Evolutionary conservation across 805 yeast species (phyloP), one percentile per base, ranked within the genome.

Genomic region (Pichia heedii): DNA sequence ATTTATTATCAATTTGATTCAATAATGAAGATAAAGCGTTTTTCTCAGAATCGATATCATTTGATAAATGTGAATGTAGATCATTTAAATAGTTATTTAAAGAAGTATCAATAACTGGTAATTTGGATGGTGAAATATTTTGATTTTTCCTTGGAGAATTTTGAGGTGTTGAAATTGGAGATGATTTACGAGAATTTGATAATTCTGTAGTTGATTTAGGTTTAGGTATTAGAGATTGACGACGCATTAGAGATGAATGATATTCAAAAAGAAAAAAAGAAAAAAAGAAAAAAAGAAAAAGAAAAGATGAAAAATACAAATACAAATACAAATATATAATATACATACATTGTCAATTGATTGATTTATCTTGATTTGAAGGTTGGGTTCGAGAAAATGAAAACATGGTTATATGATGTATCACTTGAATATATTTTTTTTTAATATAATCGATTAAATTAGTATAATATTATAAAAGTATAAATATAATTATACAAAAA

Each of bases 161-260:
- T 3, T 38, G 16, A 2, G 47, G 47, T n/a, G 47, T 36, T 27
- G 43, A n/a, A 18, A 11, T 15, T 15, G 47, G 38, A 15, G 41
- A 26, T 22, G 33, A 21, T 18, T 26, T 33, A 6, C 38, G n/a
- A n/a, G 41, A 37, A 13, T n/a, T 16, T 15, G 36, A 16, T 6
- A 36, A 33, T 15, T 27, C 37, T 4, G 34, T 13, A 13, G 32
- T 29, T 29, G 18, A 29, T 29, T 29, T 29, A 7, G 46, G 43
- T 36, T 33, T 39, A 7, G 43, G 47, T 12, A 44, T 40, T 2
- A 44, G 15, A 11, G 47, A 44, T 40, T 40, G 24, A 10, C 44
- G 34, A 33, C 34, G 24, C 2, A 10, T 37, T 35, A n/a, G 12
- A n/a, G 19, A n/a, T 35, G 9, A 24, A 35, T 22, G 10, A n/a